These are phyloP conservation scores for Chytriomyces sp. DNA, from an alignment of 192 early-diverging fungal species.

Conservation along the genomic window DNA sequence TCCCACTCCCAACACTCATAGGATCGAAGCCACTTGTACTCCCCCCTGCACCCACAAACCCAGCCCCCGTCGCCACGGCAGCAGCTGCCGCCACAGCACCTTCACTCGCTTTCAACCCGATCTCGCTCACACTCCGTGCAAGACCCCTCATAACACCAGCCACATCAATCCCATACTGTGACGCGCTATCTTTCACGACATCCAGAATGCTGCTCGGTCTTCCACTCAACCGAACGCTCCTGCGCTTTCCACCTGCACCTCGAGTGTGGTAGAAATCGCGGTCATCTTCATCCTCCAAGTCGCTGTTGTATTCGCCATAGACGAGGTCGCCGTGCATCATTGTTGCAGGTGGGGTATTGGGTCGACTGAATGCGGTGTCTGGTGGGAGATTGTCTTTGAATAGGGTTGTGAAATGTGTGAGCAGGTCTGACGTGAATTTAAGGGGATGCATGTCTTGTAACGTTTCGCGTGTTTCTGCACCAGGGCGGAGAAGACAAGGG, in stretches of 20 bases:
- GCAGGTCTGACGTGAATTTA: slow-evolving; percentile 40
- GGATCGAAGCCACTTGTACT: neutral
- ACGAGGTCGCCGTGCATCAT: neutral
- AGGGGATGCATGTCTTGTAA: slow-evolving; percentile 41
- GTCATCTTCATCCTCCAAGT: neutral
- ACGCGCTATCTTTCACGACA: neutral
- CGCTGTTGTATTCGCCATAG: neutral
- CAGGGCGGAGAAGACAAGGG: slow-evolving; percentile 44
- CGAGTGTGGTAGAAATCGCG: no score
- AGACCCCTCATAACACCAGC: neutral
- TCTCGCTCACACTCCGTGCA: neutral
- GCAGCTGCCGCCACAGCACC: neutral
- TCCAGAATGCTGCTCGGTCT: neutral
- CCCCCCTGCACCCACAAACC: no score
- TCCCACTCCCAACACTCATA: neutral
- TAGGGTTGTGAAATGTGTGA: slow-evolving; percentile 33
- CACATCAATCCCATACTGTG: neutral
- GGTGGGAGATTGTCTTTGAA: slow-evolving; percentile 23
- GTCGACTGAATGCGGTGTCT: no score
- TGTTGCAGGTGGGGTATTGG: neutral
- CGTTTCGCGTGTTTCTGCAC: slow-evolving; percentile 36
- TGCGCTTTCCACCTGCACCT: no score
- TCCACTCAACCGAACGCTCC: neutral
- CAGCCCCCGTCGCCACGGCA: neutral
- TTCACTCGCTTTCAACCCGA: neutral